Evolutionary conservation across 345 rosid genomes (phyloP).

Genomic region (Schrenkiella parvula): DNA sequence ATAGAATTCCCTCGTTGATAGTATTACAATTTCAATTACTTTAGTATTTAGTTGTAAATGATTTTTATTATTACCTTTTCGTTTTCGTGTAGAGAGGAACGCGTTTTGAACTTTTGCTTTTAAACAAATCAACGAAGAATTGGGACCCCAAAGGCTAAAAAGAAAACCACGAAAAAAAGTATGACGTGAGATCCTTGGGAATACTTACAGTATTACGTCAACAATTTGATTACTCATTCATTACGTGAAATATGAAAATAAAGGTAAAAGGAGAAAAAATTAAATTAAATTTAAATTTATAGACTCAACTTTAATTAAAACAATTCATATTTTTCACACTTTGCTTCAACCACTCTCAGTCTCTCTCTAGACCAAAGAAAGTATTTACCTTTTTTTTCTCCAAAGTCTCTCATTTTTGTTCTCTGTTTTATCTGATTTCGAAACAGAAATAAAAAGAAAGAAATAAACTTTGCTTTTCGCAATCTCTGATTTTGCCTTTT

Average conservation of each 20-base stretch:
- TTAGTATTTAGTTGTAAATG: too few relatives aligned
- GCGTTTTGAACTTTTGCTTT: not conserved
- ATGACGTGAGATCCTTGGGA: not conserved
- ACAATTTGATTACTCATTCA: slow-evolving; percentile 4
- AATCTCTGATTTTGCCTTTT: slow-evolving; percentile 4
- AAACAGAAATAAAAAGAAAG: not conserved
- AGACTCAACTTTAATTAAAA: slow-evolving; percentile 27
- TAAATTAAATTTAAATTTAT: not conserved
- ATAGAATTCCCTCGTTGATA: not conserved
- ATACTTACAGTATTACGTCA: not conserved
- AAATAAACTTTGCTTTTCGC: not conserved
- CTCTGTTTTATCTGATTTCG: not conserved
- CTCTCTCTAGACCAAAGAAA: slow-evolving; percentile 5
- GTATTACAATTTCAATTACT: not conserved
- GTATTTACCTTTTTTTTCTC: too few relatives aligned
- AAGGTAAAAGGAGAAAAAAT: not conserved
- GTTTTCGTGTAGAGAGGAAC: not conserved
- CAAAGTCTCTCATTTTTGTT: not conserved
- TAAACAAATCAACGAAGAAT: not conserved
- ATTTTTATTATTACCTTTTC: too few relatives aligned
- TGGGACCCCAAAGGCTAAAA: not conserved
- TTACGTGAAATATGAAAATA: slow-evolving; percentile 5
- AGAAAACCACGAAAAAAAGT: not conserved
- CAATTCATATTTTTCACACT: slow-evolving; percentile 33
- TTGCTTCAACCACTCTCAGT: slow-evolving; percentile 29